phyloP scores from a whole-genome alignment of 2,329 filamentous ascomycete genomes.

The Simplicillium aogashimaense region DNA sequence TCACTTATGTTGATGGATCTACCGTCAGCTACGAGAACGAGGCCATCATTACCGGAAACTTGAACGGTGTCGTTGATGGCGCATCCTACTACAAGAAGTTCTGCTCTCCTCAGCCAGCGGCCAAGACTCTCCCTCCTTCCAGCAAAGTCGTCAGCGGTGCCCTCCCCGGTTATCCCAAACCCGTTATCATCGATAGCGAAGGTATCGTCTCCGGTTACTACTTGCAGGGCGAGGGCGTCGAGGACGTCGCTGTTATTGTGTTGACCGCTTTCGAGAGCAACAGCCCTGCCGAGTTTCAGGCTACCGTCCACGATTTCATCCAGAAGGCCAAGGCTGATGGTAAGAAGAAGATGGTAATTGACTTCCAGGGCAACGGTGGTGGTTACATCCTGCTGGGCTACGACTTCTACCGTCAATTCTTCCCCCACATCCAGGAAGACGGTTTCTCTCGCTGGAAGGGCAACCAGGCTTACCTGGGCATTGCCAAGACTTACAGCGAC shows the following conservation, averaged over 20 bases:
- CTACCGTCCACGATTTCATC: constrained; percentile 29
- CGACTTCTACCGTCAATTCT: constrained; percentile 35
- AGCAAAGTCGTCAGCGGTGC: constrained; percentile 1
- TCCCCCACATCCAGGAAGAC: constrained; percentile 13
- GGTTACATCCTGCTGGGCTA: constrained; percentile 37
- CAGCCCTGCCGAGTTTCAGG: constrained; percentile 9
- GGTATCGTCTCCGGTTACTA: constrained; percentile 17
- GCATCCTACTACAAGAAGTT: not conserved
- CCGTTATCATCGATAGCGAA: constrained; percentile 12
- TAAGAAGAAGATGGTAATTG: constrained; percentile 53
- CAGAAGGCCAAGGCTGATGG: constrained; percentile 29
- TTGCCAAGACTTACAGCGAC: not conserved
- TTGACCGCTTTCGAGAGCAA: constrained; percentile 11
- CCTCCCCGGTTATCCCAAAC: constrained; percentile 14
- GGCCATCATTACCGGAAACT: constrained; percentile 10
- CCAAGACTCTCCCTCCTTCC: not conserved
- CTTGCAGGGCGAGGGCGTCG: constrained; percentile 13
- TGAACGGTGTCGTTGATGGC: constrained; percentile 13
- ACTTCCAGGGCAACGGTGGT: constrained; percentile 51
- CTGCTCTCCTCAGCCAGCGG: not conserved
- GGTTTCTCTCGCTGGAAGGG: constrained; percentile 5
- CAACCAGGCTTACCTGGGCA: not conserved
- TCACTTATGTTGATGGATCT: not conserved
- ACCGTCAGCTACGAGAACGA: not conserved
- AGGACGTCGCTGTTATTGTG: constrained; percentile 13